Percentiles rank a stretch among this genome's conserved stretches.
These are phyloP conservation scores for Ziziphus jujuba DNA, from an alignment of 306 rosid genomes.

Conservation along the genomic window DNA sequence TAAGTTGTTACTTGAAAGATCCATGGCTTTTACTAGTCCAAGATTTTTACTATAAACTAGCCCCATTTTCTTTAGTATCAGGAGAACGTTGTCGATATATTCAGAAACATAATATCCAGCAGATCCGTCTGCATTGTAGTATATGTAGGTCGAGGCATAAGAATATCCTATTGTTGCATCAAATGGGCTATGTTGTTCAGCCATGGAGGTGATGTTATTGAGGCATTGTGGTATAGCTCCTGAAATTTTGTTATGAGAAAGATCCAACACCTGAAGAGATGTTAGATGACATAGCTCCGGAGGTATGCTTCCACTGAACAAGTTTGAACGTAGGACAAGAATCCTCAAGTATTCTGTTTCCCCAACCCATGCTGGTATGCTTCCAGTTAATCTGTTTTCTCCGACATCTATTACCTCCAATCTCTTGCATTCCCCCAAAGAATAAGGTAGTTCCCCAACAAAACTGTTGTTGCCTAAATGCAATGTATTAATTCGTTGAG, in stretches of 20 bases:
- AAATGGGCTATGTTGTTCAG: neutral
- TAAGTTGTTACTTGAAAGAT: conserved; percentile 10
- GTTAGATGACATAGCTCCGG: neutral
- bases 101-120: no score
- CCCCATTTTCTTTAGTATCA: neutral
- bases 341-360: neutral
- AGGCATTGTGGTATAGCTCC: conserved; percentile 10
- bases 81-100: neutral
- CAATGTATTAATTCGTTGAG: neutral
- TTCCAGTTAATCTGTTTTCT: neutral
- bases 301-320: conserved; percentile 1
- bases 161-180: neutral
- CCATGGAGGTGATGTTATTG: neutral
- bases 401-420: neutral
- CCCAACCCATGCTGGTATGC: neutral
- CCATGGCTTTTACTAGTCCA: conserved; percentile 4
- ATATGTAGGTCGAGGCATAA: neutral
- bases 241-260: neutral
- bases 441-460: neutral
- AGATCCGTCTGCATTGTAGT: no score
- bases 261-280: neutral
- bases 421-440: neutral
- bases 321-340: neutral
- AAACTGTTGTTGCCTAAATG: neutral
- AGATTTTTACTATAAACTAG: neutral